Evolutionary conservation across 2,329 filamentous ascomycete species (phyloP).

Genomic region (Fusarium palustre): DNA sequence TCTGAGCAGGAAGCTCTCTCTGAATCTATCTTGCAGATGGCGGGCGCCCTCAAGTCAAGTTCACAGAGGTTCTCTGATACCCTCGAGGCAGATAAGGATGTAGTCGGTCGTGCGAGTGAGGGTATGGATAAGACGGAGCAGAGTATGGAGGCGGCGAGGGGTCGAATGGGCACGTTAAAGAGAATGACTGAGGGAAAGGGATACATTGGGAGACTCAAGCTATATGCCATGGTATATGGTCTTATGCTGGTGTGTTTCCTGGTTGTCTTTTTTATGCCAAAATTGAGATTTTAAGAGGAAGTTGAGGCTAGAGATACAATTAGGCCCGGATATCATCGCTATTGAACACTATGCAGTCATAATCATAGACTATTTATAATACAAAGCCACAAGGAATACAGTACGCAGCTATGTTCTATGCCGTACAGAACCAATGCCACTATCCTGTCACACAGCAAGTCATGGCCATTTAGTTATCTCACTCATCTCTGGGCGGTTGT

Average conservation of each 20-base stretch:
- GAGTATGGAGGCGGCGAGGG: conserved; percentile 80
- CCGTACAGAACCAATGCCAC: background rate
- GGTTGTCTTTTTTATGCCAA: conserved; percentile 87
- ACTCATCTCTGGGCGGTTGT: background rate
- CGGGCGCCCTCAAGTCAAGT: conserved; percentile 79
- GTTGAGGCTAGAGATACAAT: background rate
- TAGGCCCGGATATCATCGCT: background rate
- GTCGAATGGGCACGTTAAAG: conserved; percentile 80
- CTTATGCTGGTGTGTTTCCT: conserved; percentile 82
- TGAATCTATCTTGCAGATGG: conserved; percentile 82
- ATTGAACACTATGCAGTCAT: background rate
- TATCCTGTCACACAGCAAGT: background rate
- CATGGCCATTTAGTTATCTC: background rate
- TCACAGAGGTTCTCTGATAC: conserved; percentile 77
- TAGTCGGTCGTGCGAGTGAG: conserved; percentile 76
- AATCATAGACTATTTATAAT: background rate
- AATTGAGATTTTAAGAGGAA: conserved; percentile 79
- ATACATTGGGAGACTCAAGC: conserved; percentile 84
- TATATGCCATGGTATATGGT: conserved; percentile 86
- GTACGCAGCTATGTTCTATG: background rate
- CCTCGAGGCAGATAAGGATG: conserved; percentile 77
- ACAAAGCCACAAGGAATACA: background rate
- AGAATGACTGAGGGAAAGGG: conserved; percentile 89
- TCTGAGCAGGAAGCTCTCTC: conserved; percentile 87
- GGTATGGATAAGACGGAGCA: conserved; percentile 81